Base-by-base conservation (phyloP, 257 asterid genomes). In the Gardenia jasminoides region DNA sequence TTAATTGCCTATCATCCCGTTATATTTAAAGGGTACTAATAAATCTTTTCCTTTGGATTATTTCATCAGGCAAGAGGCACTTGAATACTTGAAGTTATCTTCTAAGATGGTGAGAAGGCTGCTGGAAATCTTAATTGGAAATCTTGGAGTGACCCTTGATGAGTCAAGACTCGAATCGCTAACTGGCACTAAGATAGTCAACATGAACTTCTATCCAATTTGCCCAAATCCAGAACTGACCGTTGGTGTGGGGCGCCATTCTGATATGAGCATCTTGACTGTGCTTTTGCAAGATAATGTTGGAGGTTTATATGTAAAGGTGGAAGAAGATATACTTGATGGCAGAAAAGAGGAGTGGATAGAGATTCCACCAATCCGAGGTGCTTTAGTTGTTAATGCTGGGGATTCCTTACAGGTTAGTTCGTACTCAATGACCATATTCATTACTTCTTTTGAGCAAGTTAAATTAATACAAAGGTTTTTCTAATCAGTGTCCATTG, bases 161-260 rank as follows among this genome's bases (percentile, higher is more conserved):
- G 77, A 78, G 2, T 69, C 77, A 48, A 81, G 52, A 54, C 12
- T 83, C 12, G 84, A 81, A 67, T 72, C 81, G 33, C 79, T 83
- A 13, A 56, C 71, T 11, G 85, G 84, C 39, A 70, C 59, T 1
- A 83, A 77, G 73, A 83, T 64, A 84, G 87, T 83, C 39, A 86
- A 86, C 72, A 86, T 86, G 89, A 86, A 86, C 59, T 86, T 67
- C 20, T 81, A 83, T 64, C 87, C 89, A 33, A 67, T 65, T 16
- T 86, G 89, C 30, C 87, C 87, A 2, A 79, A 81, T 78, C 87
- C 87, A 22, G 87, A 86, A 62, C 82, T 86, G 62, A 86, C 89
- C 0, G 78, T 86, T 8, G 89, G 87, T 0, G 84, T 83, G n/a
- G 87, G 87, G 19, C 81, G 89, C 33, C 89, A 86, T 50, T 83